Conservation (phyloP, 2,329 filamentous ascomycete genomes). For the Acrocalymma vagum region DNA sequence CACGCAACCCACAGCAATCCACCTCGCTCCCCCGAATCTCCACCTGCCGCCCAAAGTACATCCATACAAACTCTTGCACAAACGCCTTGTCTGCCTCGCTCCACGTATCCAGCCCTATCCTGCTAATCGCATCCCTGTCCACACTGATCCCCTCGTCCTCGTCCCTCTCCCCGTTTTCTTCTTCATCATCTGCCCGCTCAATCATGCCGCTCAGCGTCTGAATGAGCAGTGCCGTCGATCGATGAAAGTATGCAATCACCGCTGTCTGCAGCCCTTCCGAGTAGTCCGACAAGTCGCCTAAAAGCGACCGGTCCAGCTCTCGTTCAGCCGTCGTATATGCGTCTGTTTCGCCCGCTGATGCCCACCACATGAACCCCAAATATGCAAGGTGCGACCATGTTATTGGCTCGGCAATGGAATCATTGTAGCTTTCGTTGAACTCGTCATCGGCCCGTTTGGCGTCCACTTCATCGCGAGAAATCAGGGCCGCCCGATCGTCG, state of each 20-base stretch:
- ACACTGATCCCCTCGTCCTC: slow-evolving; percentile 50
- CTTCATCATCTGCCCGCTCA: slow-evolving; percentile 54
- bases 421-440: slow-evolving; percentile 46
- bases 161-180: slow-evolving; percentile 48
- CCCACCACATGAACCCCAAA: slow-evolving; percentile 89
- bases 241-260: slow-evolving; percentile 83
- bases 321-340: slow-evolving; percentile 63
- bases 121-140: slow-evolving; percentile 69
- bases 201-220: slow-evolving; percentile 70
- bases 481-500: slow-evolving; percentile 28
- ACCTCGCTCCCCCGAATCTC: slow-evolving; percentile 74
- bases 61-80: slow-evolving; percentile 66
- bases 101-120: slow-evolving; percentile 83
- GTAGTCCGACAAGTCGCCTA: slow-evolving; percentile 52
- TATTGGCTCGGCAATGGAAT: slow-evolving; percentile 61
- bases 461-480: slow-evolving; percentile 32
- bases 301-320: slow-evolving; percentile 56
- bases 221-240: slow-evolving; percentile 73
- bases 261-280: slow-evolving; percentile 70
- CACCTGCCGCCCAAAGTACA: slow-evolving; percentile 73
- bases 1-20: slow-evolving; percentile 76
- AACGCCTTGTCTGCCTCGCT: slow-evolving; percentile 75
- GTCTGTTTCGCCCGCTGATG: slow-evolving; percentile 78
- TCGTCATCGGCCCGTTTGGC: slow-evolving; percentile 39
- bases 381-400: slow-evolving; percentile 80